Evolutionary conservation across 1,284 basidiomycete species (phyloP).

Genomic region (Ganoderma leucocontextum): DNA sequence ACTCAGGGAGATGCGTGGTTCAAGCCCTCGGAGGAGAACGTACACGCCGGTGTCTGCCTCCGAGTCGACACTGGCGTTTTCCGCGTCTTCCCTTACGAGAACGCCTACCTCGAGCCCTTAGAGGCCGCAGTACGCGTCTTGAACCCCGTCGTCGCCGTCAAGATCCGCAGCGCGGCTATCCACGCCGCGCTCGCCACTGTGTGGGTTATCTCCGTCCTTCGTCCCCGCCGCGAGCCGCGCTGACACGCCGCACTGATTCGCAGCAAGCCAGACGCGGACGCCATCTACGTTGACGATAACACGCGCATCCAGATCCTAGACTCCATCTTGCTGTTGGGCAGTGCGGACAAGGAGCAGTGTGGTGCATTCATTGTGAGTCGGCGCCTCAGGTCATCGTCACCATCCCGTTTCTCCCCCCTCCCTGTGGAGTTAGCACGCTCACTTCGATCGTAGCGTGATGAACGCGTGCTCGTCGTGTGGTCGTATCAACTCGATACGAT

Average conservation of each 20-base stretch:
- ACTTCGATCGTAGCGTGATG: slow-evolving; percentile 60
- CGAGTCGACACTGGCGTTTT: slow-evolving; percentile 67
- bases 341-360: slow-evolving; percentile 83
- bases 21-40: slow-evolving; percentile 76
- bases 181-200: slow-evolving; percentile 76
- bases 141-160: slow-evolving; percentile 86
- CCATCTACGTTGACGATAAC: slow-evolving; percentile 62
- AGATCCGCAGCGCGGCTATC: slow-evolving; percentile 79
- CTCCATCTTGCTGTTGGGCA: slow-evolving; percentile 65
- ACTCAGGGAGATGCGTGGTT: slow-evolving; percentile 81
- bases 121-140: slow-evolving; percentile 75
- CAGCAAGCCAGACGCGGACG: slow-evolving; percentile 59
- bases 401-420: not conserved
- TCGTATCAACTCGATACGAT: slow-evolving; percentile 77
- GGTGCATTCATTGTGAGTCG: slow-evolving; percentile 79
- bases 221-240: slow-evolving; percentile 3
- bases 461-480: slow-evolving; percentile 81
- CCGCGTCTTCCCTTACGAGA: slow-evolving; percentile 76
- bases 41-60: slow-evolving; percentile 74
- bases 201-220: slow-evolving; percentile 52
- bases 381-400: not conserved
- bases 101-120: slow-evolving; percentile 65
- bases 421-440: not conserved
- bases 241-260: not conserved
- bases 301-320: slow-evolving; percentile 75